Percentiles rank a stretch among this genome's conserved stretches.
These are phyloP conservation scores for Canavalia gladiata DNA, from an alignment of 306 rosid genomes.

Conservation along the genomic window DNA sequence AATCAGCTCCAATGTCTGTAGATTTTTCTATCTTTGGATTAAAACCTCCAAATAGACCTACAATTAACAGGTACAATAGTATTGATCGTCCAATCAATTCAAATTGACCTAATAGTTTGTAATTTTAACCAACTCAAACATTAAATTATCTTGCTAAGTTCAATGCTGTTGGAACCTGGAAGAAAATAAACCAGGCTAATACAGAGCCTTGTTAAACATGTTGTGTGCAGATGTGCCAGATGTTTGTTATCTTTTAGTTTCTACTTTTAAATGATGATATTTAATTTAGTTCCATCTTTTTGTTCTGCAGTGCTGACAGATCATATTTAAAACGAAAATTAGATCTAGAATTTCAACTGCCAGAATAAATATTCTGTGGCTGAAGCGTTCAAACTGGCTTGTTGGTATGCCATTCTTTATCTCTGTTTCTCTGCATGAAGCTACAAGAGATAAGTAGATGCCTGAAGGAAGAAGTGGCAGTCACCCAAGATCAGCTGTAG, in stretches of 20 bases:
- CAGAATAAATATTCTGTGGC: conserved; percentile 56
- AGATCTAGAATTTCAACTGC: conserved; percentile 84
- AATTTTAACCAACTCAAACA: conserved; percentile 12
- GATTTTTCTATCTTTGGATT: conserved; percentile 87
- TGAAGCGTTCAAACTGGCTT: conserved; percentile 23
- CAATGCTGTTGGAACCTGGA: neutral
- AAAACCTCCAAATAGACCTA: conserved; percentile 88
- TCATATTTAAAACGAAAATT: conserved; percentile 83
- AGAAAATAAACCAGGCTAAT: conserved; percentile 1
- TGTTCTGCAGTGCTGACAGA: conserved; percentile 78
- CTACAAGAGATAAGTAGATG: conserved; percentile 32
- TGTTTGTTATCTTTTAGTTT: conserved; percentile 27
- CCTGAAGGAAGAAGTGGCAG: conserved; percentile 36
- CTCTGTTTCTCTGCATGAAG: conserved; percentile 34
- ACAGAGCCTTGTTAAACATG: conserved; percentile 3
- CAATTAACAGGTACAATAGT: conserved; percentile 75
- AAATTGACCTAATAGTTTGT: conserved; percentile 19
- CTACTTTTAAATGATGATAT: conserved; percentile 18
- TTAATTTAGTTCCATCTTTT: conserved; percentile 29
- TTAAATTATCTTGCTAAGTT: neutral
- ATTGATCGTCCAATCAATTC: conserved; percentile 8
- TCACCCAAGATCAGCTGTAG: conserved; percentile 32
- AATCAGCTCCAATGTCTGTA: conserved; percentile 71
- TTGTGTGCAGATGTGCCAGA: neutral
- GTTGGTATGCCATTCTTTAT: conserved; percentile 13